Evolutionary conservation across 257 asterid species (phyloP), one percentile per base, ranked within the genome.

Genomic region (Solanum piurae): DNA sequence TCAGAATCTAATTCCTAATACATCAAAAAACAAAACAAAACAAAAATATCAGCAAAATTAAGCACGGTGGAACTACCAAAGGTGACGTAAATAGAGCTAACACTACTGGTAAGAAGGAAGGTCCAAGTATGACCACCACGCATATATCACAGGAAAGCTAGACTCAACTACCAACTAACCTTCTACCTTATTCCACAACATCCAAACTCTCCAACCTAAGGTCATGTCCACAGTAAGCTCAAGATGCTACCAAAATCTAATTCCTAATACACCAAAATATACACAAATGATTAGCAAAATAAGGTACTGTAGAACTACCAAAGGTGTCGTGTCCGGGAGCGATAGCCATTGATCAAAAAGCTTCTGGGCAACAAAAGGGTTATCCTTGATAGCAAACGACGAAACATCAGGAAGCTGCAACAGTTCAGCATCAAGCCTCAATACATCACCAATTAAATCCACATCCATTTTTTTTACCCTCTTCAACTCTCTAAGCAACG

Each of bases 301-400:
- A 33, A 42, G 13, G 76, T 75, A 66, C 23, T 25, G 29, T 83
- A 79, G 62, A 44, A 87, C 91, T 94, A 97, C 99, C 98, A 93
- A 71, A 42, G 92, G 87, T 87, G 89, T 88, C 85, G 98, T 93
- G 71, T 93, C 98, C n/a, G 98, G 94, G 38, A 95, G 95, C 40
- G 98, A 95, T 23, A 97, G 96, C 99, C 99, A 95, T 93, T 95
- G 98, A 92, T 95, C 98, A 55, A 92, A 97, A 27, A 97, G 98
- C 92, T 91, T 95, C 94, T 92, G 98, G 0, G 94, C 95, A 42
- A 96, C 93, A 84, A n/a, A 89, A 73, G 95, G 95, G 62, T 95
- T 95, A 83, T 97, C 94, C 91, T 95, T 94, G 88, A 95, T 92
- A 71, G 96, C 97, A 91, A 90, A 87, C 64, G 98, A 92, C 34